Evolutionary conservation across 129 eudicot species (phyloP).

Genomic region (Logfia minima): DNA sequence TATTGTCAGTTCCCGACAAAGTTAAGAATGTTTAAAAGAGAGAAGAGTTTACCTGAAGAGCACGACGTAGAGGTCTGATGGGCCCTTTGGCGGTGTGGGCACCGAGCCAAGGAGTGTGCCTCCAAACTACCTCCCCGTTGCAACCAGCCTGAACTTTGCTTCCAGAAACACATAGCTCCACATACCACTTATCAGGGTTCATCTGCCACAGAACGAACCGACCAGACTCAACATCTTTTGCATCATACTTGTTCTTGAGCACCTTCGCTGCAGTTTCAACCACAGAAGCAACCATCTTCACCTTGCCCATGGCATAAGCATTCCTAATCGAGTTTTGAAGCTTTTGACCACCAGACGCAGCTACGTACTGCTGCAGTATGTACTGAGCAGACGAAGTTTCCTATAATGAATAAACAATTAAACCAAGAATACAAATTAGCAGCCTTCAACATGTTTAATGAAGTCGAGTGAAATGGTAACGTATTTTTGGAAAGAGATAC

Average conservation of each 20-base stretch:
- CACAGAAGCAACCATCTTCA: slow-evolving; percentile 79
- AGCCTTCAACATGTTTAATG: slow-evolving; percentile 15
- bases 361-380: slow-evolving; percentile 81
- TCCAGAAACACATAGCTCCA: slow-evolving; percentile 81
- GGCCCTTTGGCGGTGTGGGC: slow-evolving; percentile 93
- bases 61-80: slow-evolving; percentile 77
- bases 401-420: slow-evolving; percentile 27
- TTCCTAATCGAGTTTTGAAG: slow-evolving; percentile 65
- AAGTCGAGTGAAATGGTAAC: neutral
- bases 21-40: neutral
- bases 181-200: slow-evolving; percentile 95
- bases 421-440: neutral
- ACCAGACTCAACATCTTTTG: slow-evolving; percentile 61
- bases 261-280: slow-evolving; percentile 69
- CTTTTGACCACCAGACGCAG: slow-evolving; percentile 85
- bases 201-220: slow-evolving; percentile 90
- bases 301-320: slow-evolving; percentile 82
- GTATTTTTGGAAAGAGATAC: neutral
- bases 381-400: slow-evolving; percentile 89
- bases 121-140: slow-evolving; percentile 81
- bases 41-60: slow-evolving; percentile 67
- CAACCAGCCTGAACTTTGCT: slow-evolving; percentile 94
- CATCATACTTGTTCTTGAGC: slow-evolving; percentile 53
- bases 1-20: neutral
- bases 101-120: slow-evolving; percentile 94